These are phyloP conservation scores for Candida vartiovaarae DNA, from an alignment of 805 yeast genomes.

Conservation along the genomic window DNA sequence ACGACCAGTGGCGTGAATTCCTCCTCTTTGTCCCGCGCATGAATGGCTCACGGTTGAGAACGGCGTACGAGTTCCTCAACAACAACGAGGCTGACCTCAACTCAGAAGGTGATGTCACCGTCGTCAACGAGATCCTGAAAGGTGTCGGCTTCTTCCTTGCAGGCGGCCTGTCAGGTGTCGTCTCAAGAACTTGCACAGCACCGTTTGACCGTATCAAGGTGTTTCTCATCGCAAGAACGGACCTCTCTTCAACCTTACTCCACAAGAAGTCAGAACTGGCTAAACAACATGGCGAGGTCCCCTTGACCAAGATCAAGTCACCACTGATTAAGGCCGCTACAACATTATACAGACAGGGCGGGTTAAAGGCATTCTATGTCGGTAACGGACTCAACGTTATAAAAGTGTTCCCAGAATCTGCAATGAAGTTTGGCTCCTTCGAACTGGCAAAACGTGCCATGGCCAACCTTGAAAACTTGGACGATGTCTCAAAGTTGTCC, in stretches of 20 bases:
- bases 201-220: constrained; percentile 96
- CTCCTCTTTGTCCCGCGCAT: constrained; percentile 75
- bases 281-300: constrained; percentile 33
- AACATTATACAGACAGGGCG: constrained; percentile 82
- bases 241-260: constrained; percentile 61
- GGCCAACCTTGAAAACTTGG: constrained; percentile 68
- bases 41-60: constrained; percentile 66
- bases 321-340: constrained; percentile 77
- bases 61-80: constrained; percentile 80
- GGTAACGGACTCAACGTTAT: constrained; percentile 93
- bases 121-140: constrained; percentile 68
- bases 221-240: constrained; percentile 86
- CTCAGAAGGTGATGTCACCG: constrained; percentile 88
- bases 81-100: constrained; percentile 72
- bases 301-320: constrained; percentile 46
- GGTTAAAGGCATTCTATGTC: constrained; percentile 79
- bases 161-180: constrained; percentile 94
- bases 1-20: constrained; percentile 81
- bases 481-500: constrained; percentile 63
- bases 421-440: constrained; percentile 94
- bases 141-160: constrained; percentile 90
- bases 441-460: constrained; percentile 76
- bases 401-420: constrained; percentile 94
- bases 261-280: constrained; percentile 47
- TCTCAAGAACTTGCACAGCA: constrained; percentile 93